phyloP scores from a whole-genome alignment of 2,329 filamentous ascomycete genomes.

The Myriosclerotinia scirpicola region DNA sequence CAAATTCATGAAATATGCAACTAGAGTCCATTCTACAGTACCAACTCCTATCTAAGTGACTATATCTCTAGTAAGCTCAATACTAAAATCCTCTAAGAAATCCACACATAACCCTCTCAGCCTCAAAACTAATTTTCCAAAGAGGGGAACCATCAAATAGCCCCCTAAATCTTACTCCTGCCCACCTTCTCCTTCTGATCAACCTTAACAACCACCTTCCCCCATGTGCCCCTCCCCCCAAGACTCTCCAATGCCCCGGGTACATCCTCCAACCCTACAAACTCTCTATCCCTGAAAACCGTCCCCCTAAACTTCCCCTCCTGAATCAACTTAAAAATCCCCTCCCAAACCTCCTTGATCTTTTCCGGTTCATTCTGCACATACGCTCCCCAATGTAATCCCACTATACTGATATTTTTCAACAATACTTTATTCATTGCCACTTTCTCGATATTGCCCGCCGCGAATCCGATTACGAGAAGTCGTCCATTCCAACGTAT shows the following conservation, averaged over 20 bases:
- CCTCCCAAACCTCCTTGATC: constrained; percentile 75
- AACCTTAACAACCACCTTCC: constrained; percentile 90
- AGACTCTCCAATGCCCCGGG: constrained; percentile 74
- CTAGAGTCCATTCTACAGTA: too few species aligned
- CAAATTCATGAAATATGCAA: too few species aligned
- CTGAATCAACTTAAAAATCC: constrained; percentile 74
- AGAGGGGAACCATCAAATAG: too few species aligned
- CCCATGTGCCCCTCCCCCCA: constrained; percentile 84
- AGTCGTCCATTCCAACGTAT: constrained; percentile 90
- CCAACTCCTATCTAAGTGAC: too few species aligned
- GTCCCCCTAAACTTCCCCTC: constrained; percentile 79
- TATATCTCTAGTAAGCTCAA: too few species aligned
- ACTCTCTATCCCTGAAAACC: constrained; percentile 77
- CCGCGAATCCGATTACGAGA: constrained; percentile 86
- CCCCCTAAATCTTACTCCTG: constrained; percentile 54
- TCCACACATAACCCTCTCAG: not conserved
- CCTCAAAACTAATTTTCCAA: too few species aligned
- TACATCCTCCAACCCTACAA: constrained; percentile 77
- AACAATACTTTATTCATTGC: constrained; percentile 88
- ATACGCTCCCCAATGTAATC: constrained; percentile 91
- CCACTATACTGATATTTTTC: constrained; percentile 90
- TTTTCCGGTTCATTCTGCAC: constrained; percentile 68
- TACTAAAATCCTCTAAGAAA: too few species aligned
- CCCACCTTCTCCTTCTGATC: constrained; percentile 61
- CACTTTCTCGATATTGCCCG: constrained; percentile 83